A percentile compares a stretch with the other conserved stretches of the same genome.
These are phyloP conservation scores for Cardamine resedifolia DNA, from an alignment of 345 rosid genomes.

Conservation along the genomic window DNA sequence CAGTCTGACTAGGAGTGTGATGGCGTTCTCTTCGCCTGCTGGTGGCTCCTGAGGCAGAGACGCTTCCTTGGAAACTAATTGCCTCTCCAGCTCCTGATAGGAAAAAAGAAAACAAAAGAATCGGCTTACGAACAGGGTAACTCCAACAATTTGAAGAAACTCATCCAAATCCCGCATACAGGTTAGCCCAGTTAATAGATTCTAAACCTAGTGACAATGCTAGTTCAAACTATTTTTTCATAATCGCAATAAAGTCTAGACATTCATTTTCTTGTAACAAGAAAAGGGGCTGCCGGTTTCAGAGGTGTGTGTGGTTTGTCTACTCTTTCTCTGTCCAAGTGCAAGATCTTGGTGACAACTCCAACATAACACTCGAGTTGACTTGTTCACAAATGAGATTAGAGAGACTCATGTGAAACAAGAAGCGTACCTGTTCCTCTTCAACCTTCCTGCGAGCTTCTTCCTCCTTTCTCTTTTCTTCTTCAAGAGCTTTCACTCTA, in stretches of 20 bases:
- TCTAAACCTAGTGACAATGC: not conserved
- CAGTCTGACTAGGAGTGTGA: not conserved
- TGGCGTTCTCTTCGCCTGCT: not conserved
- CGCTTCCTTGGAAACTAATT: conserved; percentile 10
- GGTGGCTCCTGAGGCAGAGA: conserved; percentile 17
- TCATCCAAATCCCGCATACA: not conserved
- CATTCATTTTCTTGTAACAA: not conserved
- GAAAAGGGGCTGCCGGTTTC: not conserved
- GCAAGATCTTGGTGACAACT: not conserved
- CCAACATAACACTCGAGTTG: not conserved
- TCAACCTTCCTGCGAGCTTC: conserved; percentile 2
- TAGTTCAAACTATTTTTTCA: no score
- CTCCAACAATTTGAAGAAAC: not conserved
- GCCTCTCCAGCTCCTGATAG: not conserved
- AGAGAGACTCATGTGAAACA: not conserved
- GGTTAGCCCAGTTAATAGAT: not conserved
- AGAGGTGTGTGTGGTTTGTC: not conserved
- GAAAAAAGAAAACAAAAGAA: not conserved
- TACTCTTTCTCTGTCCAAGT: not conserved
- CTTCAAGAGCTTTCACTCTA: conserved; percentile 8
- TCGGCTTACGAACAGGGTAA: not conserved
- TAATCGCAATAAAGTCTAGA: not conserved
- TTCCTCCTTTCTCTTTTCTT: conserved; percentile 9
- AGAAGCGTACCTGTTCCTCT: conserved; percentile 8
- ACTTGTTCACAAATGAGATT: not conserved